Base-by-base conservation (phyloP, 768 basidiomycete genomes). In the Naganishia onofrii region DNA sequence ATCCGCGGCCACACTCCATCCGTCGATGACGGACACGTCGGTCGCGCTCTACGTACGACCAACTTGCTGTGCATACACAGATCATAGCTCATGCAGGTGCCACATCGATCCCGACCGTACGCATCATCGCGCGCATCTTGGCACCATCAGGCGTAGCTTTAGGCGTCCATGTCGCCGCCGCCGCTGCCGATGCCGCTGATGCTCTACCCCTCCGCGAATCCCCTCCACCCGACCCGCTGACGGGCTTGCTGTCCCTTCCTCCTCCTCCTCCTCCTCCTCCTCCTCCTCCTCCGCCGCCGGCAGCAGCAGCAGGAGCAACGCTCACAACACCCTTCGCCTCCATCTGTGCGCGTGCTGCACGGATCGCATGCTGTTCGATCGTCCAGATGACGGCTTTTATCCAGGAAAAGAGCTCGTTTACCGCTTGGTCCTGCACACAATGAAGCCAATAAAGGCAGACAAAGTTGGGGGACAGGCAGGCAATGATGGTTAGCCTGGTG, bases 311-410 rank as follows among this genome's bases (percentile, higher is more conserved):
- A 26, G 13, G 21, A 26, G 17, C 60, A n/a, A 34, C 42, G n/a
- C 10, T 34, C n/a, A n/a, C n/a, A n/a, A 63, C 60, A 29, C 60
- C 60, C 28, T 63, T 63, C 8, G 60, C 60, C 60, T 63, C 60
- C 60, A 66, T 66, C 48, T 52, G 48, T 53, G 42, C 44, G 28
- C 57, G 68, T 34, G 56, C 68, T 3, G 68, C 51, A 10, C 68
- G 68, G 19, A 69, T 63, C 13, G 79, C 79, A 34, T 77, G 75
- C 64, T 80, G 79, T 53, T 79, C 78, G 48, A 78, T 79, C 26
- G 78, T 77, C 79, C 79, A 80, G 23, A 79, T 77, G 52, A 79
- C 76, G 12, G 77, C 76, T 71, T 80, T 80, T 52, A 80, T 80
- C 79, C 79, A 80, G 48, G 76, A 76, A 74, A 80, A 80, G 13